Evolutionary conservation across 257 asterid genomes (phyloP).

Genomic region (Buddleja alternifolia): DNA sequence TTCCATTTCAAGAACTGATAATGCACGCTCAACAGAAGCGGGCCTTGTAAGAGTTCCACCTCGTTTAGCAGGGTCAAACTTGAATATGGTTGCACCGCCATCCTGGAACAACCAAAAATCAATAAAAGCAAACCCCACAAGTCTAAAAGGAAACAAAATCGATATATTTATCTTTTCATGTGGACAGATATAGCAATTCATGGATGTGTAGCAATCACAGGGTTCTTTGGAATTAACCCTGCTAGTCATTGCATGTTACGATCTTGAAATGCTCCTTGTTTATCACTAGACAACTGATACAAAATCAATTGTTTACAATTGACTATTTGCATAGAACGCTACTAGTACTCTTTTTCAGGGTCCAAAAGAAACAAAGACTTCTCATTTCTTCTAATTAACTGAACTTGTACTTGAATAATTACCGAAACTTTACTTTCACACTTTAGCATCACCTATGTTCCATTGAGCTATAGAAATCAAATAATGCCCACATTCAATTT

Average conservation of each 20-base stretch:
- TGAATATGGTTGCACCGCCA: slow-evolving; percentile 60
- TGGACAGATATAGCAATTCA: not conserved
- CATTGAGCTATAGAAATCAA: no score
- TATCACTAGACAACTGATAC: not conserved
- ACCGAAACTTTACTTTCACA: not conserved
- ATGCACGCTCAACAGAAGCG: slow-evolving; percentile 61
- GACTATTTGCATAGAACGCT: not conserved
- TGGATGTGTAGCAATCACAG: not conserved
- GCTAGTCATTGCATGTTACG: not conserved
- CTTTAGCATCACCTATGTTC: no score
- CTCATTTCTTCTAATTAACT: slow-evolving; percentile 7
- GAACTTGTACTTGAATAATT: not conserved
- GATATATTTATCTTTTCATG: not conserved
- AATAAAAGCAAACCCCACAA: not conserved
- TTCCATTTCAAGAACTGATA: slow-evolving; percentile 64
- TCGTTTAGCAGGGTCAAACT: slow-evolving; percentile 45
- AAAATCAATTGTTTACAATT: not conserved
- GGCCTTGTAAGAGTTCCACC: slow-evolving; percentile 48
- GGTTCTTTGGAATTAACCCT: not conserved
- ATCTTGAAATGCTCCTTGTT: not conserved
- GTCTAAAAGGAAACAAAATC: not conserved
- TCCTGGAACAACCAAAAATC: slow-evolving; percentile 41
- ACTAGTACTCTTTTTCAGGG: not conserved
- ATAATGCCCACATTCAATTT: not conserved
- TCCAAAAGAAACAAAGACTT: not conserved